Evolutionary conservation across 2,329 filamentous ascomycete species (phyloP), one percentile per base, ranked within the genome.

Genomic region (Penicillium brevicompactum): DNA sequence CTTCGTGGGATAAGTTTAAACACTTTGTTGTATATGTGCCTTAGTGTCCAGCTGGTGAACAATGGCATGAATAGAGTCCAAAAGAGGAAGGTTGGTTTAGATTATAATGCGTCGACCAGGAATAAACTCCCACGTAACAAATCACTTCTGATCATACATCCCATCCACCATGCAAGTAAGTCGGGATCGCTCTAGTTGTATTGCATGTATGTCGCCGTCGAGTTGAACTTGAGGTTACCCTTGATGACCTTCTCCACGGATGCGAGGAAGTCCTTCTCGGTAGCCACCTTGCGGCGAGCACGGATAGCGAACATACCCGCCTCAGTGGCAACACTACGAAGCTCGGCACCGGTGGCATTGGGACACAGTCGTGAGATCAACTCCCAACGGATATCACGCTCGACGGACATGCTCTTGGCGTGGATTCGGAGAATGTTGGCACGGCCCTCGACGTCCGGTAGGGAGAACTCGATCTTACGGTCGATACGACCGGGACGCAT

Each of bases 221-320:
- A 95, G 85, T 97, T 97, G 84, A 99, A 99, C 86, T 99, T 99
- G 74, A 96, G 82, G 78, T 97, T 97, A 67, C 90, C 92, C 85
- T 97, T 96, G 81, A 97, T 97, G 61, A 99, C 94, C 86, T 99
- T 99, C 82, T 99, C 94, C 58, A 99, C 94, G 2, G 94, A 93
- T 55, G 91, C 92, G 67, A 99, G 79, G 79, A 99, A 99, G 78
- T 99, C 94, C 84, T 99, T 97, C 83, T 99, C 94, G 1, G 92
- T 93, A 0, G 94, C 94, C 14, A 99, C 91, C 89, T 99, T 99
- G 79, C 94, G 88, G 74, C 94, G 82, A 37, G 91, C 91, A 45
- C 94, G 87, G 63, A 99, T 97, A 57, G 94, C 94, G 71, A 96
- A 99, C 93, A 99, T 97, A 64, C 94, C 94, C 1, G 94, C 93